Evolutionary conservation across 495 filamentous ascomycete species (phyloP), one percentile per base, ranked within the genome.

Genomic region (Aspergillus nanangensis): DNA sequence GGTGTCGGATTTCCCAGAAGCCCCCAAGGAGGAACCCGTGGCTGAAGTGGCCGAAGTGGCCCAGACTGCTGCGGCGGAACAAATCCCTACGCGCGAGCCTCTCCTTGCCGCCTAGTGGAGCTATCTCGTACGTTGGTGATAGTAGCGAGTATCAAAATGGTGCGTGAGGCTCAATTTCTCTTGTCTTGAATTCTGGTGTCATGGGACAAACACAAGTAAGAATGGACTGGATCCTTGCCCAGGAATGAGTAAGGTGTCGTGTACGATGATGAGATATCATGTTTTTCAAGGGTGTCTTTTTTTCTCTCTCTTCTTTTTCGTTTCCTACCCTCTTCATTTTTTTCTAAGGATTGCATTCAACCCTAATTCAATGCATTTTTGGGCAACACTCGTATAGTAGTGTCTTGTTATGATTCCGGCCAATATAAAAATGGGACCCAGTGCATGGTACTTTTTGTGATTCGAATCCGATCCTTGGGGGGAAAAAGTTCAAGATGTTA

Each of bases 1-100:
- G 50, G 51, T 56, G 2, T 62, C 65, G 24, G 82, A 85, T 59
- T 88, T 89, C 73, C 85, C 84, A 3, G 67, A 71, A 44, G 79
- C 83, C 17, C 85, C 86, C 27, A 83, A 71, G 56, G 58, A 64
- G 19, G 76, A 77, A 56, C 75, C 73, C 8, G 53, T 65, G 18
- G 45, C 59, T 0, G 66, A 67, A 29, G 57, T 58, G 19, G 53
- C 55, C 22, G 61, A 62, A 37, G 43, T 60, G 35, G 38, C 56
- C n/a, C 41, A n/a, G n/a, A n/a, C n/a, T 29, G 11, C 25, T 11
- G 5, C 33, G 5, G 8, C 9, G 33, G 33, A 36, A 14, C 45
- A 60, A 32, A 37, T 54, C 15, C 41, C 46, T 15, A 49, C 59
- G 47, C 29, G 48, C 0, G 45, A 36, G 21, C 68, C 66, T 48